A percentile compares a stretch with the other conserved stretches of the same genome.
Evolutionary conservation across 108 stramenopile genomes (phyloP).

Genomic region (Parmales sp.): DNA sequence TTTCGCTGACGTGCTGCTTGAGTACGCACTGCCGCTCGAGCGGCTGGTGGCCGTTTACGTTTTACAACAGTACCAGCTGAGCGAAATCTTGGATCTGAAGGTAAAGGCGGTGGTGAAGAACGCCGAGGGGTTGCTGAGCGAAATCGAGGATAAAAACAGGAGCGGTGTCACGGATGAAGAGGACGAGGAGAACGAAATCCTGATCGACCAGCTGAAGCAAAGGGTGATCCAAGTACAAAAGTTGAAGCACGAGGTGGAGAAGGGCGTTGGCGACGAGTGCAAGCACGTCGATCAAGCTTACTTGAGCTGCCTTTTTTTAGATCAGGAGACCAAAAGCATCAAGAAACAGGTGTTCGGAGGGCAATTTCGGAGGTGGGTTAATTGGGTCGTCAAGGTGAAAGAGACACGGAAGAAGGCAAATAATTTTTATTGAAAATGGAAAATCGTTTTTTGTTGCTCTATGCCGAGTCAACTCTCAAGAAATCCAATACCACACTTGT

Average conservation of each 20-base stretch:
- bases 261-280: not conserved
- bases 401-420: too few species aligned
- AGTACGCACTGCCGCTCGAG: slow-evolving; percentile 1
- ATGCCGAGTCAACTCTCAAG: too few species aligned
- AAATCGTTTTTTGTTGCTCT: too few species aligned
- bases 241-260: not conserved
- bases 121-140: too few species aligned
- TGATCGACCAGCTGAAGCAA: too few species aligned
- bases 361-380: too few species aligned
- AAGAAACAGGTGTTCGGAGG: not conserved
- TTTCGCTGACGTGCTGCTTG: not conserved
- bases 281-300: not conserved
- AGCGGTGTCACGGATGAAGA: too few species aligned
- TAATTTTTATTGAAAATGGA: too few species aligned
- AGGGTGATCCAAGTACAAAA: not conserved
- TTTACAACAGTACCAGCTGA: not conserved
- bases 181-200: too few species aligned
- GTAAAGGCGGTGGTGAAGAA: not conserved
- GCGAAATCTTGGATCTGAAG: not conserved
- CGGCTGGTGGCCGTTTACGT: not conserved
- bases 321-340: not conserved
- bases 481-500: too few species aligned
- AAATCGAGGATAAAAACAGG: too few species aligned
- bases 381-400: too few species aligned
- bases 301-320: not conserved